Evolutionary conservation across 2,329 filamentous ascomycete species (phyloP).

Genomic region (Bertia moriformis): DNA sequence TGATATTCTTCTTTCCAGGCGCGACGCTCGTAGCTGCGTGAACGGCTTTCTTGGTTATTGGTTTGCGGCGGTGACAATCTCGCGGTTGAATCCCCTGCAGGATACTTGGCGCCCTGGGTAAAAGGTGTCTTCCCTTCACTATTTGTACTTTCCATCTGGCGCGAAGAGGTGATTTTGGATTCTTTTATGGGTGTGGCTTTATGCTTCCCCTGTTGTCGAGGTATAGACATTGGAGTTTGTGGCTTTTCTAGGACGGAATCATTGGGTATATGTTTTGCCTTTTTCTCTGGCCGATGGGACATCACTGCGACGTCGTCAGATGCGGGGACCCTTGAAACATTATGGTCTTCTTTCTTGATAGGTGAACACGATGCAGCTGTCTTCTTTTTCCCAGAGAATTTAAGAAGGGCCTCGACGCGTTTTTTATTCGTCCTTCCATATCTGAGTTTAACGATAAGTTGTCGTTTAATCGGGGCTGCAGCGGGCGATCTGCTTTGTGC

Average conservation of each 20-base stretch:
- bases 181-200: neutral
- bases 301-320: neutral
- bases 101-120: neutral
- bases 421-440: slow-evolving; percentile 31
- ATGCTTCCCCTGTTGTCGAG: too few species aligned
- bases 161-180: neutral
- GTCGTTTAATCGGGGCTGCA: too few species aligned
- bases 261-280: neutral
- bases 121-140: neutral
- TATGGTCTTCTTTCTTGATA: slow-evolving; percentile 3
- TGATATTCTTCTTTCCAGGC: neutral
- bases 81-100: slow-evolving; percentile 3
- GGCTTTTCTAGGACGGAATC: neutral
- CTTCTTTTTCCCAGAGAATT: slow-evolving; percentile 21
- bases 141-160: neutral
- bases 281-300: neutral
- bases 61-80: slow-evolving; percentile 4
- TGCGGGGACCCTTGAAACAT: neutral
- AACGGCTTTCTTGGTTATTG: neutral
- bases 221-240: neutral
- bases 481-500: too few species aligned
- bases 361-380: slow-evolving; percentile 9
- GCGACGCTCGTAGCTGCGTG: neutral
- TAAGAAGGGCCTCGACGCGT: slow-evolving; percentile 27
- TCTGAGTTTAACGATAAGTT: slow-evolving; percentile 29